Percentiles rank a stretch among this genome's conserved stretches.
Conservation (phyloP, 2,329 filamentous ascomycete species). For the Calonectria multiphialidica region DNA sequence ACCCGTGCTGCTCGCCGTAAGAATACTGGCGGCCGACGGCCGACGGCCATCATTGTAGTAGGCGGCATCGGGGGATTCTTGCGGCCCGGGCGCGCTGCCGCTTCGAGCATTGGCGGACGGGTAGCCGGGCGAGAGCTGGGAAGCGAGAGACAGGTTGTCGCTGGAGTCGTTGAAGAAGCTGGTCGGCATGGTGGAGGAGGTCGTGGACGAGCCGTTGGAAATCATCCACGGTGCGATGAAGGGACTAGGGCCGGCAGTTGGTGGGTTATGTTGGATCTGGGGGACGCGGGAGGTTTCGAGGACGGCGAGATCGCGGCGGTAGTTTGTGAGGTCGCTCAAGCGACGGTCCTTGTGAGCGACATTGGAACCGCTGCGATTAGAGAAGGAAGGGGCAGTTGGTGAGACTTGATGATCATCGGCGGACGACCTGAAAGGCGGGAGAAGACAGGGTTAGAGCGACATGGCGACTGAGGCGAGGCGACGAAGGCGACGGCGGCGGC, state of each 20-base stretch:
- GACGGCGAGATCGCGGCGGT: conserved; percentile 78
- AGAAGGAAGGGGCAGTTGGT: conserved; percentile 59
- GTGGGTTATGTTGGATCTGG: conserved; percentile 65
- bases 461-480: conserved; percentile 26
- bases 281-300: conserved; percentile 73
- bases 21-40: conserved; percentile 87
- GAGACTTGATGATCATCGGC: conserved; percentile 61
- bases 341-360: conserved; percentile 64
- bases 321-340: conserved; percentile 74
- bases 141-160: conserved; percentile 72
- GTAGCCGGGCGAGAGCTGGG: conserved; percentile 79
- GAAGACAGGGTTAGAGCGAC: conserved; percentile 33
- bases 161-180: conserved; percentile 83
- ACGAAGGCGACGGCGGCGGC: conserved; percentile 30
- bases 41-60: conserved; percentile 80
- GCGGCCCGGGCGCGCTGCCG: conserved; percentile 56
- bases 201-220: conserved; percentile 51
- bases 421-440: conserved; percentile 39
- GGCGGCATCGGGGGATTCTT: conserved; percentile 71
- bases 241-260: conserved; percentile 63
- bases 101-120: conserved; percentile 57
- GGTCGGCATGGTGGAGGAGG: conserved; percentile 57
- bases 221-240: conserved; percentile 72
- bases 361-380: conserved; percentile 56
- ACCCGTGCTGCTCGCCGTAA: conserved; percentile 84